Conservation (phyloP, 1,139 yeast species). For the Blastobotrys raffinosifermentans region DNA sequence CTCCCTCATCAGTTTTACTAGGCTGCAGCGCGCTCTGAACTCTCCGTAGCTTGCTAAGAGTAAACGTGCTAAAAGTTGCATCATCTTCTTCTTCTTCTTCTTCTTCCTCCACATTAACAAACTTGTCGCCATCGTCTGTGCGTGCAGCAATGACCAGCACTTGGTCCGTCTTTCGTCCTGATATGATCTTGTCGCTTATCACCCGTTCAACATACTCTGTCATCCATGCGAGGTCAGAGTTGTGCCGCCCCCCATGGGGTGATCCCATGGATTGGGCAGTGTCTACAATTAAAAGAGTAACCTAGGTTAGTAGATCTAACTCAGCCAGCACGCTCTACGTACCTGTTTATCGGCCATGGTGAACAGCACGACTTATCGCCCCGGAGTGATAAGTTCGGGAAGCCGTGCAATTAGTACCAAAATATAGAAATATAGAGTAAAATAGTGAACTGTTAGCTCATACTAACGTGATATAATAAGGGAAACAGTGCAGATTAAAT, state of each 20-base stretch:
- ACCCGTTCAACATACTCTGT: constrained; percentile 34
- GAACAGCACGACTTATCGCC: too few relatives aligned
- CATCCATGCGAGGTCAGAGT: constrained; percentile 37
- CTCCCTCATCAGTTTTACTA: constrained; percentile 18
- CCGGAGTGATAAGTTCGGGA: too few relatives aligned
- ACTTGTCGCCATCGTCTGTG: constrained; percentile 23
- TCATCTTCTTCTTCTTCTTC: constrained; percentile 12
- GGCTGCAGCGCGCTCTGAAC: constrained; percentile 24
- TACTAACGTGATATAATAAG: background rate
- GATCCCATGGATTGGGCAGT: constrained; percentile 41
- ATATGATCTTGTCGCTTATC: constrained; percentile 25
- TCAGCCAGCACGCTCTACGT: constrained; percentile 7
- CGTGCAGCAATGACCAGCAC: constrained; percentile 45
- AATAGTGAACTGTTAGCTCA: too few relatives aligned
- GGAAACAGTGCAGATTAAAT: too few relatives aligned
- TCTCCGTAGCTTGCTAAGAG: constrained; percentile 25
- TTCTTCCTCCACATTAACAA: constrained; percentile 10
- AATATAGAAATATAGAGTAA: too few relatives aligned
- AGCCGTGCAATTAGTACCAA: too few relatives aligned
- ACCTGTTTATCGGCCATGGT: constrained; percentile 38
- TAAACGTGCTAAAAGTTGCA: constrained; percentile 20
- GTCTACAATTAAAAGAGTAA: constrained; percentile 52
- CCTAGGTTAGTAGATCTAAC: constrained; percentile 21
- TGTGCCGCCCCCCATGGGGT: constrained; percentile 21
- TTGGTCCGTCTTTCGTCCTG: constrained; percentile 53